Percentiles rank a stretch among this genome's conserved stretches.
Evolutionary conservation across 768 basidiomycete species (phyloP).

Genomic region (Hericium coralloides): DNA sequence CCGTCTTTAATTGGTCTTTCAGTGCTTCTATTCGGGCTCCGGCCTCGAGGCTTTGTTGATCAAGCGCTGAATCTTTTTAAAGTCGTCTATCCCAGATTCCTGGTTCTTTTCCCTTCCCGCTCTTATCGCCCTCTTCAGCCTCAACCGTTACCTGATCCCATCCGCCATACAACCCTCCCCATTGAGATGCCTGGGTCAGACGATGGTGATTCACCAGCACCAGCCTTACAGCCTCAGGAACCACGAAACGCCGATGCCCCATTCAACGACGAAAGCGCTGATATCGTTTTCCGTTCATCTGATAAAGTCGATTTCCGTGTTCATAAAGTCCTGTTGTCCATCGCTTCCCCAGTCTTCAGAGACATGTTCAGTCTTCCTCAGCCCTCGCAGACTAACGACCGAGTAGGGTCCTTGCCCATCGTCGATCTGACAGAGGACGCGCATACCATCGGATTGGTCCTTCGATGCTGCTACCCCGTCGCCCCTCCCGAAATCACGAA

Average conservation of each 20-base stretch:
- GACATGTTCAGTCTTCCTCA: slow-evolving; percentile 31
- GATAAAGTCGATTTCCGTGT: slow-evolving; percentile 44
- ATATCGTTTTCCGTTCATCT: slow-evolving; percentile 46
- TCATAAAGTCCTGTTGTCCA: slow-evolving; percentile 43
- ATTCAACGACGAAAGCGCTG: slow-evolving; percentile 14
- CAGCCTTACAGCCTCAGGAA: too few relatives aligned
- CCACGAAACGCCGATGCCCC: not conserved
- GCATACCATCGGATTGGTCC: not conserved
- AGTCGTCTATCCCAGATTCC: too few relatives aligned
- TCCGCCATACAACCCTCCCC: too few relatives aligned
- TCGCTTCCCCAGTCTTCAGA: slow-evolving; percentile 51
- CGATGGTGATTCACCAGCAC: too few relatives aligned
- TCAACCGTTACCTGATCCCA: too few relatives aligned
- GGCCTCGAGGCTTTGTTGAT: too few relatives aligned
- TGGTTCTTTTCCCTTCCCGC: too few relatives aligned
- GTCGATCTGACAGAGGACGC: not conserved
- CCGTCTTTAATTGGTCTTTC: too few relatives aligned
- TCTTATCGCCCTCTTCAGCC: too few relatives aligned
- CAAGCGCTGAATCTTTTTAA: too few relatives aligned
- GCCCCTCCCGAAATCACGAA: not conserved
- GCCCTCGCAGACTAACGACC: not conserved
- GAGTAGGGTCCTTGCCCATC: not conserved
- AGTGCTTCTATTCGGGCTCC: too few relatives aligned
- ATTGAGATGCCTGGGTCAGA: too few relatives aligned
- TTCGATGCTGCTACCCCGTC: not conserved